phyloP scores from a whole-genome alignment of 202 grass and related monocot genomes.

The Musa balbisiana region DNA sequence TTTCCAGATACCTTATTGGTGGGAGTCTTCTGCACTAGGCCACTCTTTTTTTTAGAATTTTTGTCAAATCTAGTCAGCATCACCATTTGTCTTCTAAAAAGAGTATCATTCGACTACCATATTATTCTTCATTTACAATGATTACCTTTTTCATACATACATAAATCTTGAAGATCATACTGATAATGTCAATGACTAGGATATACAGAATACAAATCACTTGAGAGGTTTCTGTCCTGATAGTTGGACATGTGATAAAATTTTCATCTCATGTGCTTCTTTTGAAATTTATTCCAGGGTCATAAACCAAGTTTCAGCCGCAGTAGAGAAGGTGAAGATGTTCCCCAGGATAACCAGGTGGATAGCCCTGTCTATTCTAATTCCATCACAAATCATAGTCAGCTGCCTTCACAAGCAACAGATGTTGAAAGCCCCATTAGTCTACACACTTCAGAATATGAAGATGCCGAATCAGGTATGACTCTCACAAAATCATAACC shows the following conservation, averaged over 20 bases:
- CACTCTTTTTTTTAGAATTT: neutral
- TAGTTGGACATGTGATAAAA: neutral
- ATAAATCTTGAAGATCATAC: neutral
- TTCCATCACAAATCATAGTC: conserved; percentile 74
- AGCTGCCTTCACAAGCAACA: conserved; percentile 65
- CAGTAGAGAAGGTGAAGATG: conserved; percentile 68
- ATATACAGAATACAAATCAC: no score
- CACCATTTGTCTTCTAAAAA: neutral
- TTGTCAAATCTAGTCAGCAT: neutral
- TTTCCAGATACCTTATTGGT: no score
- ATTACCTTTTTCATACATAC: neutral
- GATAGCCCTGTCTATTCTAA: conserved; percentile 81
- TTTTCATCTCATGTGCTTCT: neutral
- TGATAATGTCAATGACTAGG: neutral
- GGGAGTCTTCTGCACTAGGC: no score
- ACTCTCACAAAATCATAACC: conserved; percentile 45
- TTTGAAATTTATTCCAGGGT: conserved; percentile 42
- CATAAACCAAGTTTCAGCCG: conserved; percentile 61
- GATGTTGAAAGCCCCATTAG: conserved; percentile 86
- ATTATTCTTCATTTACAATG: neutral
- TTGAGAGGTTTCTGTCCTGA: neutral
- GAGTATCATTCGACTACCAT: neutral
- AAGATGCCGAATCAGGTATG: conserved; percentile 96
- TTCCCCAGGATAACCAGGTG: conserved; percentile 41
- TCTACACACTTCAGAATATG: conserved; percentile 79